Conservation (phyloP, 768 basidiomycete species). For the Guyanaporus albipodus region DNA sequence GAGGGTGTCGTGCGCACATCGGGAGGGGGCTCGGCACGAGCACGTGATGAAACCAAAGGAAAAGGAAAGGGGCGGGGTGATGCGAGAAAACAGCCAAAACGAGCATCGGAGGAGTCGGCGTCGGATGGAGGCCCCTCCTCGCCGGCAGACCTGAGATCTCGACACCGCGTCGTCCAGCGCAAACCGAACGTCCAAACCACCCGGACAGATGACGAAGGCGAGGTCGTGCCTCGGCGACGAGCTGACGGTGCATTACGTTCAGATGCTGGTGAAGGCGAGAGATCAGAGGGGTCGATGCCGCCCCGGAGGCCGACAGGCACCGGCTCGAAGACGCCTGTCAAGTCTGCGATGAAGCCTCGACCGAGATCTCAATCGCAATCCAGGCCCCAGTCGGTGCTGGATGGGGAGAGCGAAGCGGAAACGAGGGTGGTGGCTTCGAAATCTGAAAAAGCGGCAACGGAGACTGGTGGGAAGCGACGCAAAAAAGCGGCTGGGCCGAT, state of each 20-base stretch:
- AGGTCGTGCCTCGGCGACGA: not conserved
- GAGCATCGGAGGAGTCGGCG: not conserved
- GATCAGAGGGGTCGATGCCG: constrained; percentile 7
- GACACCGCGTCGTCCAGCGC: constrained; percentile 1
- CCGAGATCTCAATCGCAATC: constrained; percentile 13
- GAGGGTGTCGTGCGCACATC: not conserved
- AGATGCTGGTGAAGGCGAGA: not conserved
- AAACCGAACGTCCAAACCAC: not conserved
- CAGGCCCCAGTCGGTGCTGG: not conserved
- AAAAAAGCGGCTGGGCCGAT: not conserved
- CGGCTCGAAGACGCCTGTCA: constrained; percentile 19
- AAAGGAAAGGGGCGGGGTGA: not conserved
- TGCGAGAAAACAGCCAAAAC: not conserved
- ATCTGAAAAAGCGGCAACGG: not conserved
- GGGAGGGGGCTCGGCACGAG: not conserved
- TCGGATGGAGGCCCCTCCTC: not conserved
- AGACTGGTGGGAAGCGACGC: not conserved
- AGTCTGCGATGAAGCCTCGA: constrained; percentile 26
- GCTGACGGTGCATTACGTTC: constrained; percentile 1
- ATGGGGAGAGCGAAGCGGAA: constrained; percentile 2
- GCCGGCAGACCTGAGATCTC: not conserved
- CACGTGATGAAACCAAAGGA: not conserved
- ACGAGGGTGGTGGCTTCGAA: not conserved
- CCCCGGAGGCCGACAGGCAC: constrained; percentile 5
- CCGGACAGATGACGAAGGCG: not conserved